Conservation (phyloP, 371 early-diverging fungal genomes). For the Cokeromyces recurvatus region DNA sequence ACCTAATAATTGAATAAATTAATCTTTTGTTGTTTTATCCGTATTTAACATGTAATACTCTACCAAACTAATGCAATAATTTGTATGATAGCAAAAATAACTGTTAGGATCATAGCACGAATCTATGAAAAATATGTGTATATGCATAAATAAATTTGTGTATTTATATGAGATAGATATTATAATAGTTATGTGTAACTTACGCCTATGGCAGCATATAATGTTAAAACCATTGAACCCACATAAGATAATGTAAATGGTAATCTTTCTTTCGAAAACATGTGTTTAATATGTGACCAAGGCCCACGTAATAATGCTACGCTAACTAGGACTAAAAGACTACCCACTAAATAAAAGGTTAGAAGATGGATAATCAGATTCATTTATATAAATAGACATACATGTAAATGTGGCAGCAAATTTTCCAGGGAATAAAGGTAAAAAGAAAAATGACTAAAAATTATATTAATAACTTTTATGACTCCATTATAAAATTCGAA, state of each 20-base stretch:
- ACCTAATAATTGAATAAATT: conserved; percentile 14
- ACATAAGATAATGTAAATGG: conserved; percentile 58
- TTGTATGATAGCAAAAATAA: conserved; percentile 56
- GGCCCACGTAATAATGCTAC: conserved; percentile 66
- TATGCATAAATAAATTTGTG: no score
- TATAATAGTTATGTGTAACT: conserved; percentile 5
- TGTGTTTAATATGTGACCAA: conserved; percentile 53
- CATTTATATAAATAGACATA: conserved; percentile 13
- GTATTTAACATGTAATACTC: not conserved
- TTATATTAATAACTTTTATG: no score
- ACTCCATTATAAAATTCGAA: no score
- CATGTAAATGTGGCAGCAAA: conserved; percentile 62
- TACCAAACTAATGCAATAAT: conserved; percentile 60
- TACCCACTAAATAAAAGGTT: conserved; percentile 28
- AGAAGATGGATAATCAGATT: not conserved
- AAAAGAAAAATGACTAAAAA: conserved; percentile 41
- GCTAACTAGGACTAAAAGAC: conserved; percentile 44
- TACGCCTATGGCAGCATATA: conserved; percentile 58
- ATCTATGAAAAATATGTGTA: conserved; percentile 19
- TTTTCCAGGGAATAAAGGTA: conserved; percentile 53
- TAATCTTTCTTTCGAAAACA: conserved; percentile 54
- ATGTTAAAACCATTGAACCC: conserved; percentile 56
- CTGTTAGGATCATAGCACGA: conserved; percentile 46
- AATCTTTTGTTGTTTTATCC: not conserved
- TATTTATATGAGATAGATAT: no score